Base-by-base conservation (phyloP, 2,329 filamentous ascomycete species). In the Pestalotiopsis fici region DNA sequence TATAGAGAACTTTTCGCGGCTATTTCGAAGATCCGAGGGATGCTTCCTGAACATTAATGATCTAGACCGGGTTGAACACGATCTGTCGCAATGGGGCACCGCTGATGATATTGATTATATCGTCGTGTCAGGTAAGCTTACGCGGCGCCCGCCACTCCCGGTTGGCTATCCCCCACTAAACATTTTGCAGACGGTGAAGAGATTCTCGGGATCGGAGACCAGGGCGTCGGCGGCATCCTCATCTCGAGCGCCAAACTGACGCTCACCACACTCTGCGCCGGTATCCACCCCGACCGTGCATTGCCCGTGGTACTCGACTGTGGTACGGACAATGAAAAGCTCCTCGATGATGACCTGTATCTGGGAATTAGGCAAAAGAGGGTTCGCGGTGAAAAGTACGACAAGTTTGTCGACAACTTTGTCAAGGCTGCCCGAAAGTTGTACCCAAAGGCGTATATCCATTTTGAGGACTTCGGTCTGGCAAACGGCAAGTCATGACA, bases 391-490 rank as follows among this genome's bases (percentile, higher is more conserved):
- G 81, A 92, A 71, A 79, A 89, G 72, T 97, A 97, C 74, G 92
- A 95, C 74, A 78, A 87, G 0, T 93, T 97, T 69, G 88, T 97
- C 1, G 91, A 93, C 59, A 87, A 81, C 0, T 97, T 97, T 74
- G 87, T 97, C 9, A 81, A 84, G 64, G 85, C 88, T 0, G 91
- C 91, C 0, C 83, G 89, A 57, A 88, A 91, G 72, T 83, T 89
- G 1, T 97, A 91, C 69, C 94, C 94, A 0, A 89, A 86, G 59
- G 93, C 94, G 0, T 95, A 95, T 73, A 91, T 97, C 23, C 94
- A 97, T 74, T 97, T 97, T 73, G 93, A 97, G 74, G 94, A 97
- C 75, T 97, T 97, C 80, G 94, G 93, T 0, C 80, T 97, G 0
- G 78, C 79, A 1, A 97, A 97, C 74, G 88, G 87, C 86, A 69